Evolutionary conservation across 2,329 filamentous ascomycete species (phyloP).

Genomic region (Geoglossum cookeanum): DNA sequence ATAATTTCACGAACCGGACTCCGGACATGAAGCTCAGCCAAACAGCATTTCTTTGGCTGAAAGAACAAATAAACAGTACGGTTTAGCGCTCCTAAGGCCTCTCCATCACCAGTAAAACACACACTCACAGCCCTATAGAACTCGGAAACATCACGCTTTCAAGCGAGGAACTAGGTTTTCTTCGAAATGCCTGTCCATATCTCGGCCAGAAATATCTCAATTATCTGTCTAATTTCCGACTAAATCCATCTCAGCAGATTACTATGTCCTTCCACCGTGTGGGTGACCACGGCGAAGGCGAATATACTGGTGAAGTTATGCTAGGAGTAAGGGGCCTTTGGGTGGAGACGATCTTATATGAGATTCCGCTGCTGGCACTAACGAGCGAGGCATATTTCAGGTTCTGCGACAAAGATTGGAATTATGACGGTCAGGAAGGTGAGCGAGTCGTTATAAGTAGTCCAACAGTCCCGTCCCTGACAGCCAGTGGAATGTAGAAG

Average conservation of each 20-base stretch:
- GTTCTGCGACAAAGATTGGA: slow-evolving; percentile 89
- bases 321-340: slow-evolving; percentile 66
- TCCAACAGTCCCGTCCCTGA: background rate
- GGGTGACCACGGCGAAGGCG: slow-evolving; percentile 39
- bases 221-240: slow-evolving; percentile 64
- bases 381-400: slow-evolving; percentile 95
- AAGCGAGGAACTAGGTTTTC: slow-evolving; percentile 59
- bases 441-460: background rate
- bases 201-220: slow-evolving; percentile 57
- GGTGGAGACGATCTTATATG: slow-evolving; percentile 93
- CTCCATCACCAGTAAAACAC: background rate
- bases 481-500: slow-evolving; percentile 27
- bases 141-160: slow-evolving; percentile 67
- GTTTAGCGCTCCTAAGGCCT: slow-evolving; percentile 4
- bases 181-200: slow-evolving; percentile 64
- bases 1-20: slow-evolving; percentile 88
- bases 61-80: slow-evolving; percentile 62
- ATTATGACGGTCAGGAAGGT: slow-evolving; percentile 58
- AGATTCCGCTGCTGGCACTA: slow-evolving; percentile 81
- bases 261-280: slow-evolving; percentile 42
- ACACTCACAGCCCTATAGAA: slow-evolving; percentile 30
- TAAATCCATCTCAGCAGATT: slow-evolving; percentile 68
- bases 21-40: slow-evolving; percentile 80
- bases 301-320: slow-evolving; percentile 53
- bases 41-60: slow-evolving; percentile 67